These are phyloP conservation scores for Monilinia fructigena DNA, from an alignment of 2,329 filamentous ascomycete genomes.

Conservation along the genomic window DNA sequence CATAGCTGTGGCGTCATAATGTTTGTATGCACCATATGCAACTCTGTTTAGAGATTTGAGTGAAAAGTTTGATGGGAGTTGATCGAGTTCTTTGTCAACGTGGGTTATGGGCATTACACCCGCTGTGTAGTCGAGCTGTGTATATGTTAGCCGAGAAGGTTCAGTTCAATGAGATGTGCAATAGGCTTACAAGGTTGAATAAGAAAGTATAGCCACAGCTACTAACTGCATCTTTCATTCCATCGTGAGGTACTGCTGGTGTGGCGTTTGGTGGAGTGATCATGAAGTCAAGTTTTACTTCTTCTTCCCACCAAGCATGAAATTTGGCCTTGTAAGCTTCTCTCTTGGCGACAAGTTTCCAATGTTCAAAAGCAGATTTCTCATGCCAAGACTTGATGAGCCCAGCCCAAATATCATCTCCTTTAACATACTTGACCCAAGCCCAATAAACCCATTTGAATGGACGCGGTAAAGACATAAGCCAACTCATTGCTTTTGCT, in stretches of 20 bases:
- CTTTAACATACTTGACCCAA: conserved; percentile 80
- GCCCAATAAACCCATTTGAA: conserved; percentile 85
- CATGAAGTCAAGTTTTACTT: conserved; percentile 71
- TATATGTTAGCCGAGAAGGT: not conserved
- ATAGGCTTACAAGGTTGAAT: conserved; percentile 72
- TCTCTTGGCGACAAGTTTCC: conserved; percentile 73
- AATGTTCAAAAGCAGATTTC: conserved; percentile 75
- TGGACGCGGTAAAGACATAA: conserved; percentile 70
- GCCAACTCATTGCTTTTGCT: conserved; percentile 69
- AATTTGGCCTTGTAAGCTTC: conserved; percentile 76
- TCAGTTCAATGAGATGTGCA: not conserved
- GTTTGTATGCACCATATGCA: conserved; percentile 77
- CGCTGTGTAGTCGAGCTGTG: conserved; percentile 76
- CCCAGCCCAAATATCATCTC: conserved; percentile 75
- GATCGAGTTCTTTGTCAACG: conserved; percentile 69
- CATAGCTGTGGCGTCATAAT: conserved; percentile 82
- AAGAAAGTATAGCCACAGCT: conserved; percentile 92
- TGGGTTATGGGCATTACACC: conserved; percentile 84
- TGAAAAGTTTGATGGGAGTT: conserved; percentile 60
- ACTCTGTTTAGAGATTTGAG: conserved; percentile 71
- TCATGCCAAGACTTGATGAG: conserved; percentile 70
- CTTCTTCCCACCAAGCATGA: conserved; percentile 83
- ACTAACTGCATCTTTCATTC: conserved; percentile 80
- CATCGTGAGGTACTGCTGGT: conserved; percentile 81
- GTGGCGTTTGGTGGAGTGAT: conserved; percentile 86